These are phyloP conservation scores for Backusella liffmaniae DNA, from an alignment of 192 early-diverging fungal genomes.

Conservation along the genomic window DNA sequence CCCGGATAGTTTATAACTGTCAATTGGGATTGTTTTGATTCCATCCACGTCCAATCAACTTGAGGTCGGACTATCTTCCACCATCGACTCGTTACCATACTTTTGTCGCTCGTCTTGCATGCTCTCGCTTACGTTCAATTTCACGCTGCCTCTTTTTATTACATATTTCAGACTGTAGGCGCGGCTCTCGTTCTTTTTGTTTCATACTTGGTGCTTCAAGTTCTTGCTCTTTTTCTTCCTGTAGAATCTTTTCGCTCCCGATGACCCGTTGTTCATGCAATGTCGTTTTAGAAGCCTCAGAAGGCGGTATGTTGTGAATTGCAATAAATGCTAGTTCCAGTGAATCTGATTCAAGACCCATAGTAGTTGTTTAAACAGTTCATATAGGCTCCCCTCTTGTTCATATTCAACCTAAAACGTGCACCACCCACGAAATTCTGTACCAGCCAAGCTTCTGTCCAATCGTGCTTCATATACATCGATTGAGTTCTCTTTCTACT, in stretches of 20 bases:
- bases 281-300: constrained; percentile 49
- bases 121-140: too few species aligned
- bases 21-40: constrained; percentile 17
- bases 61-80: neutral
- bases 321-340: constrained; percentile 40
- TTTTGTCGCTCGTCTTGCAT: neutral
- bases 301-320: too few species aligned
- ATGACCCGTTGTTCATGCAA: constrained; percentile 54
- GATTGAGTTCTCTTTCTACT: constrained; percentile 57
- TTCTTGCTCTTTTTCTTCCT: constrained; percentile 46
- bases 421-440: constrained; percentile 38
- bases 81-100: constrained; percentile 14
- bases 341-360: constrained; percentile 63
- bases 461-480: constrained; percentile 58
- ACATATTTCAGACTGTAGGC: constrained; percentile 34
- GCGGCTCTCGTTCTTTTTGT: constrained; percentile 38
- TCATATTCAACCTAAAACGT: constrained; percentile 55
- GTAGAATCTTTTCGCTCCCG: constrained; percentile 45
- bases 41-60: neutral
- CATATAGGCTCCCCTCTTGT: constrained; percentile 53
- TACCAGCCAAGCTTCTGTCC: constrained; percentile 36
- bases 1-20: constrained; percentile 21
- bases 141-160: neutral
- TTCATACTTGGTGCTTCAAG: constrained; percentile 28
- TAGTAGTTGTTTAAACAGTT: constrained; percentile 65